A percentile compares a stretch with the other conserved stretches of the same genome.
Evolutionary conservation across 768 basidiomycete genomes (phyloP).

Genomic region (Boletus patriciae): DNA sequence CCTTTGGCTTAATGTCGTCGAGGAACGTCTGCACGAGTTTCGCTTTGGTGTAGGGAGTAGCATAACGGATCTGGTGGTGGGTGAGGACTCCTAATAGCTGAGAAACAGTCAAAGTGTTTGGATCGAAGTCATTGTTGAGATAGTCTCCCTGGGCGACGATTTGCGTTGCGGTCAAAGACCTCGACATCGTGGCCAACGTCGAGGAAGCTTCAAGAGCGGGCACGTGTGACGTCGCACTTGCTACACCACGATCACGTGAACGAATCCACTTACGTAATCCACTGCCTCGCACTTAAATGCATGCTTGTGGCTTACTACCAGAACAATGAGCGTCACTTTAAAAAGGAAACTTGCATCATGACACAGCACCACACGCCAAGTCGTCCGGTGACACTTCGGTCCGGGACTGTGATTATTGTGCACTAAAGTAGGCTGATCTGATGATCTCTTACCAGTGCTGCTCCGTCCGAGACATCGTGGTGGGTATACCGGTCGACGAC

Average conservation of each 20-base stretch:
- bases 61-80: constrained; percentile 74
- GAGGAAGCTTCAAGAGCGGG: constrained; percentile 1
- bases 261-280: not conserved
- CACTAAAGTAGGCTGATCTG: constrained; percentile 1
- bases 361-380: not conserved
- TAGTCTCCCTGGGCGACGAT: constrained; percentile 75
- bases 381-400: constrained; percentile 1
- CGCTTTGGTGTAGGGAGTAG: constrained; percentile 72
- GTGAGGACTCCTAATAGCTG: constrained; percentile 77
- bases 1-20: constrained; percentile 65
- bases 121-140: constrained; percentile 76
- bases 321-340: too few species aligned
- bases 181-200: constrained; percentile 54
- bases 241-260: constrained; percentile 25
- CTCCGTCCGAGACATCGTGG: constrained; percentile 16
- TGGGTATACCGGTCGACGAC: not conserved
- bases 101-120: constrained; percentile 70
- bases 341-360: not conserved
- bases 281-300: not conserved
- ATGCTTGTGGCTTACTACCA: too few species aligned
- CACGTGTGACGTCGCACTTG: not conserved
- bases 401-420: not conserved
- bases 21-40: constrained; percentile 79
- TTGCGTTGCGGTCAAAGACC: constrained; percentile 69
- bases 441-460: not conserved